Base-by-base conservation (phyloP, 2,329 filamentous ascomycete genomes). In the Nemania serpens region DNA sequence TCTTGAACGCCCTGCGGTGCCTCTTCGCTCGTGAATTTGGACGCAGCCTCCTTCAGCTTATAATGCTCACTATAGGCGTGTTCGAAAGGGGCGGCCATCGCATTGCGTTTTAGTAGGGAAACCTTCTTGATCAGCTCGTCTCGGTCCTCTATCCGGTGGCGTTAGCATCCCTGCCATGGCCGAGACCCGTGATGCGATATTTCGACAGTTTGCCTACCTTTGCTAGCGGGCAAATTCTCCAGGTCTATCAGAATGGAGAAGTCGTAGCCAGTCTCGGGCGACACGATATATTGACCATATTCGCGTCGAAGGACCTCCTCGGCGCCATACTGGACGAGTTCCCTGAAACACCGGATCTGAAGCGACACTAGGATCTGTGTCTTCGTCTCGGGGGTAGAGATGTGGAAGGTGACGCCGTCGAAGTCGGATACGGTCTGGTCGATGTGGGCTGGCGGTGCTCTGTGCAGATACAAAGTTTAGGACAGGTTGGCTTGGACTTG, bases 361-460 rank as follows among this genome's bases (percentile, higher is more conserved):
- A 99, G 90, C 20, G 95, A 99, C 61, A 99, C 88, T 53, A 96
- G 85, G 68, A 99, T 97, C 80, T 96, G 92, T 51, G 91, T 89
- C 83, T 98, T 98, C 64, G 88, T 82, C 77, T 97, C 93, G 61
- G 94, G 95, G 1, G 95, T 99, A 39, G 94, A 98, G 74, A 99
- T 93, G 78, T 99, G 95, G 80, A 98, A 99, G 69, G 91, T 96
- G 70, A 98, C 95, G 75, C 94, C 94, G 79, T 99, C 96, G 75
- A 99, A 99, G 80, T 99, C 95, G 75, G 94, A 98, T 65, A 97
- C 92, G 66, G 96, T 92, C 82, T 99, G 95, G 79, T 99, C 96
- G 76, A 99, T 97, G 70, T 91, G 92, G 61, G 87, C 85, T 61
- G 93, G 92, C 69, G 91, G 81, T 76, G 90, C 90, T 79, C 94